Evolutionary conservation across 2,329 filamentous ascomycete species (phyloP).

Genomic region (Verticillium nubilum): DNA sequence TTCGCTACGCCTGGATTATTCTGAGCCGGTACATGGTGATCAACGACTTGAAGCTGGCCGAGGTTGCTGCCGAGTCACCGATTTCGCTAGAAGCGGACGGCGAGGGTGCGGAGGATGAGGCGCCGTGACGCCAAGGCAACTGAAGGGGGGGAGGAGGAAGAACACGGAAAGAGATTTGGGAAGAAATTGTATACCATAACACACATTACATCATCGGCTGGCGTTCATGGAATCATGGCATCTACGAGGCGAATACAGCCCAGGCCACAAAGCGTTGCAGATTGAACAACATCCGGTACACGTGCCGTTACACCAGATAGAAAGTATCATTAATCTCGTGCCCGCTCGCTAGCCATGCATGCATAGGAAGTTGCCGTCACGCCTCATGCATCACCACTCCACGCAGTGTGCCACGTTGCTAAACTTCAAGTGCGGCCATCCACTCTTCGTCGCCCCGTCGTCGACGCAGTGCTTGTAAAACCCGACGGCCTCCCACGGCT

Average conservation of each 20-base stretch:
- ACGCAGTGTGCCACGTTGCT: not conserved
- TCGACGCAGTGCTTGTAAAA: not conserved
- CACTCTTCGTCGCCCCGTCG: not conserved
- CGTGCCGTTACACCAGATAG: not conserved
- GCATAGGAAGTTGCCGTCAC: not conserved
- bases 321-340: not conserved
- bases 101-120: not conserved
- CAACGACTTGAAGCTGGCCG: constrained; percentile 70
- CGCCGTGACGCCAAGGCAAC: not conserved
- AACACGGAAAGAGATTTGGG: too few relatives aligned
- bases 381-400: not conserved
- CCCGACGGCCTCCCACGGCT: not conserved
- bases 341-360: not conserved
- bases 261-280: constrained; percentile 1
- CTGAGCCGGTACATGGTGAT: constrained; percentile 92
- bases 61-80: constrained; percentile 15
- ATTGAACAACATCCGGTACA: not conserved
- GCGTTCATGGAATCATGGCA: not conserved
- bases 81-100: not conserved
- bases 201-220: not conserved
- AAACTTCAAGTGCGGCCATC: not conserved
- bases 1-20: constrained; percentile 91
- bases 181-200: not conserved
- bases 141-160: not conserved
- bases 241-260: not conserved